These are phyloP conservation scores for Gigaspora rosea DNA, from an alignment of 192 early-diverging fungal species.

Conservation along the genomic window DNA sequence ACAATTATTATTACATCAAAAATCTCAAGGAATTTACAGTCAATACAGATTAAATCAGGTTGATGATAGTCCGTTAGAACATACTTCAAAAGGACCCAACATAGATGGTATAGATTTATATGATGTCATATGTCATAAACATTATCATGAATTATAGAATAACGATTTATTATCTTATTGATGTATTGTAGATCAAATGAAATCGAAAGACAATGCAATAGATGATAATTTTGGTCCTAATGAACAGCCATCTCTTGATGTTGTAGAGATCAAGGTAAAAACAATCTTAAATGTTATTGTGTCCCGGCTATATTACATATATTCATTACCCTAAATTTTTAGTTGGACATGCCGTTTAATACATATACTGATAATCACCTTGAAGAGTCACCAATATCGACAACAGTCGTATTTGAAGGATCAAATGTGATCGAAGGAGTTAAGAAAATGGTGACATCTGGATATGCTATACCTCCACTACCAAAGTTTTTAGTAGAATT, in stretches of 20 bases:
- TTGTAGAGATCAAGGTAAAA: constrained; percentile 39
- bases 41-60: constrained; percentile 46
- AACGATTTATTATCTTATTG: no score
- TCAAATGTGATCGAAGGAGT: constrained; percentile 48
- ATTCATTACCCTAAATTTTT: constrained; percentile 6
- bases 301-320: neutral
- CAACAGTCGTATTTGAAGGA: constrained; percentile 43
- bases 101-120: constrained; percentile 33
- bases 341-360: no score
- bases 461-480: constrained; percentile 37
- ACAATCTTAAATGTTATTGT: neutral
- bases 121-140: no score
- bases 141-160: no score
- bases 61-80: constrained; percentile 45
- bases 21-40: constrained; percentile 47
- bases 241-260: constrained; percentile 39
- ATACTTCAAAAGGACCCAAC: constrained; percentile 31
- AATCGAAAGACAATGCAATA: constrained; percentile 30
- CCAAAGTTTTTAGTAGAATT: constrained; percentile 42
- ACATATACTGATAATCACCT: neutral
- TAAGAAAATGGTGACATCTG: constrained; percentile 40
- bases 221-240: constrained; percentile 40
- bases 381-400: constrained; percentile 31
- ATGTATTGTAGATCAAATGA: neutral
- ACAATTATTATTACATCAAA: constrained; percentile 42